These are phyloP conservation scores for Fusarium brevicatenulatum DNA, from an alignment of 2,329 filamentous ascomycete species.

Conservation along the genomic window DNA sequence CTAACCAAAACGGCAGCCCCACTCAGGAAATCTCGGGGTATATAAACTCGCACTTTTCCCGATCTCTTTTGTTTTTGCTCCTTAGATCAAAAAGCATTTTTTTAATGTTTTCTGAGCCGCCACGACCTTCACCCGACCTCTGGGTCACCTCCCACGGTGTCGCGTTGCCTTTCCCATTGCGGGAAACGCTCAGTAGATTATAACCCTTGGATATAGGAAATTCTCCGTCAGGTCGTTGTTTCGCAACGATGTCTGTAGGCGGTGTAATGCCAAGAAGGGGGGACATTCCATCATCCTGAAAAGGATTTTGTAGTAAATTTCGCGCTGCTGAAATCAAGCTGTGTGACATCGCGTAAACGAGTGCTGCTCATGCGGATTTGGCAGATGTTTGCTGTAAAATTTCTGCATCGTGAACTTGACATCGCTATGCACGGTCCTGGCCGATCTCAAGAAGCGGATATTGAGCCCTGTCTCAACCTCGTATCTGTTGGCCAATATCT, in stretches of 20 bases:
- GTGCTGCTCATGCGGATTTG: neutral
- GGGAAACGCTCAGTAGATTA: slow-evolving; percentile 67
- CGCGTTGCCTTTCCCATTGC: slow-evolving; percentile 66
- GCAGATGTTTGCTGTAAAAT: neutral
- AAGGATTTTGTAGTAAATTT: slow-evolving; percentile 18
- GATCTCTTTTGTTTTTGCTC: slow-evolving; percentile 52
- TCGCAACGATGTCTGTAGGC: slow-evolving; percentile 54
- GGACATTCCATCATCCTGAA: slow-evolving; percentile 57
- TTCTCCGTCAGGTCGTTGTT: slow-evolving; percentile 60
- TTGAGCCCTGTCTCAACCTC: neutral
- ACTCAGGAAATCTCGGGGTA: slow-evolving; percentile 28
- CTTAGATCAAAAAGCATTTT: slow-evolving; percentile 70
- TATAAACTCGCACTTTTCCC: slow-evolving; percentile 37
- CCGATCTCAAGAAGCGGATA: no score
- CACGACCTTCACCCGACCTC: slow-evolving; percentile 67
- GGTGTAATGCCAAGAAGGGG: slow-evolving; percentile 70
- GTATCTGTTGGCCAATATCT: neutral
- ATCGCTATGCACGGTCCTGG: accelerated
- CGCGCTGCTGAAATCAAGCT: neutral
- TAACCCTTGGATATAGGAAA: slow-evolving; percentile 72
- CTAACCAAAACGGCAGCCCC: slow-evolving; percentile 35
- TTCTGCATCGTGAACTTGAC: neutral
- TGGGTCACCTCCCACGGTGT: slow-evolving; percentile 61
- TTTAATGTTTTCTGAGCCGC: slow-evolving; percentile 59
- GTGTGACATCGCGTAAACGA: neutral